Evolutionary conservation across 139 green algal genomes (phyloP), one percentile per base, ranked within the genome.

Genomic region (Tetraselmis striata): DNA sequence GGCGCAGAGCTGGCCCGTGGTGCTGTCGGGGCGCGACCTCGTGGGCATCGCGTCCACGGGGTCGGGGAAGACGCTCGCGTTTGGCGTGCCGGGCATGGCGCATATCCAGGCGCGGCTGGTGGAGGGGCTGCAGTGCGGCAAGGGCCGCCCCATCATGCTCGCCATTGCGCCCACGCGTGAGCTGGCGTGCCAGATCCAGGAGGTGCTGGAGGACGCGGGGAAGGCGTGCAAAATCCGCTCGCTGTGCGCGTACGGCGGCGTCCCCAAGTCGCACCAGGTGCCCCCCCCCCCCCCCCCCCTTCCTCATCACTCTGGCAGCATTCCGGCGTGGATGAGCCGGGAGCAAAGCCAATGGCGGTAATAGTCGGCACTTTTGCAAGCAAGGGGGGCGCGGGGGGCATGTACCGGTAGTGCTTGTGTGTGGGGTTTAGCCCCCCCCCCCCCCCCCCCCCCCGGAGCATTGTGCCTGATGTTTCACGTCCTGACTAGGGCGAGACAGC

Each of bases 81-180:
- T 98, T 86, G 94, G 94, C 0, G 88, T 98, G 82, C 94, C 94
- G 0, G 93, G 91, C 26, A 74, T 98, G 29, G 80, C 82, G 1
- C 94, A 98, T 89, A 94, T 96, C 58, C 81, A 77, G 2, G 90
- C 90, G 0, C 93, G 97, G 84, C 78, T 80, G 27, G 78, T 81
- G n/a, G 31, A n/a, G 23, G 75, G 84, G 2, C n/a, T 79, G 1
- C 32, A 2, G 29, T 31, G 31, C 1, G 77, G 82, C 59, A 84
- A 85, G 82, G 45, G 77, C 1, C 76, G 90, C 2, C 94, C 94
- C 0, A 83, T 86, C 23, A 91, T 85, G 5, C 80, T 99, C 1
- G 88, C 96, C 0, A 90, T 98, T 82, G 92, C 95, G 28, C 95
- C 95, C 26, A 98, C 95, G 0, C 90, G 95, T 24, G 95, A 98